These are phyloP conservation scores for Penstemon davidsonii DNA, from an alignment of 257 asterid species.

Conservation along the genomic window DNA sequence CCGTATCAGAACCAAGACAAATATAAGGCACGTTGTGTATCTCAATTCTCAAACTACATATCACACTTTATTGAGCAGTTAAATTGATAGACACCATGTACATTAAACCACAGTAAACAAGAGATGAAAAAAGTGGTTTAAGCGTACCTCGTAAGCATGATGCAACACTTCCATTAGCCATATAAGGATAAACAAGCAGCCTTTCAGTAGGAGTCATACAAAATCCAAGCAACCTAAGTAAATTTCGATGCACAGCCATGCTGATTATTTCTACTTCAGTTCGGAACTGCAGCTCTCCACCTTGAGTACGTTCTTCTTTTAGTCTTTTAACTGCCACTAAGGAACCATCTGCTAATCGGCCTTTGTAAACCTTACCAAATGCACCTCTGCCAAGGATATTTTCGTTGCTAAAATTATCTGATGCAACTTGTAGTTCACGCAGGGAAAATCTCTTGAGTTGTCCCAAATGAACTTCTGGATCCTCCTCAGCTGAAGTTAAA, in stretches of 20 bases:
- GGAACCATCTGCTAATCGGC: constrained; percentile 80
- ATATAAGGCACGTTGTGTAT: too few species aligned
- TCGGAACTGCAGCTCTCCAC: constrained; percentile 88
- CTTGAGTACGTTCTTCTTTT: constrained; percentile 82
- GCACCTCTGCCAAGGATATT: constrained; percentile 87
- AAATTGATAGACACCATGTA: too few species aligned
- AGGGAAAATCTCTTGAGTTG: constrained; percentile 84
- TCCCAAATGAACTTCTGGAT: constrained; percentile 61
- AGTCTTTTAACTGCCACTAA: constrained; percentile 89
- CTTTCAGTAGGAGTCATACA: constrained; percentile 22
- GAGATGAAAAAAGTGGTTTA: too few species aligned
- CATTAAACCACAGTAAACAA: too few species aligned
- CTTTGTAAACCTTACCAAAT: constrained; percentile 89
- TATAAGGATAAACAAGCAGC: constrained; percentile 28
- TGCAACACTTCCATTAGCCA: constrained; percentile 30
- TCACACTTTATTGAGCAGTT: too few species aligned
- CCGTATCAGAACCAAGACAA: not conserved
- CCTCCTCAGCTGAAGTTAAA: constrained; percentile 67
- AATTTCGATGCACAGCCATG: constrained; percentile 24
- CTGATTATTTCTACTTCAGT: constrained; percentile 26
- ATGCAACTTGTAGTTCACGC: constrained; percentile 83
- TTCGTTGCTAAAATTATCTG: constrained; percentile 69
- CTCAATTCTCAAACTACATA: too few species aligned
- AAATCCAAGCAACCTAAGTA: constrained; percentile 19
- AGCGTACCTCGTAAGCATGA: constrained; percentile 2